phyloP scores from a whole-genome alignment of 192 early-diverging fungal genomes.

The Linnemannia hyalina region DNA sequence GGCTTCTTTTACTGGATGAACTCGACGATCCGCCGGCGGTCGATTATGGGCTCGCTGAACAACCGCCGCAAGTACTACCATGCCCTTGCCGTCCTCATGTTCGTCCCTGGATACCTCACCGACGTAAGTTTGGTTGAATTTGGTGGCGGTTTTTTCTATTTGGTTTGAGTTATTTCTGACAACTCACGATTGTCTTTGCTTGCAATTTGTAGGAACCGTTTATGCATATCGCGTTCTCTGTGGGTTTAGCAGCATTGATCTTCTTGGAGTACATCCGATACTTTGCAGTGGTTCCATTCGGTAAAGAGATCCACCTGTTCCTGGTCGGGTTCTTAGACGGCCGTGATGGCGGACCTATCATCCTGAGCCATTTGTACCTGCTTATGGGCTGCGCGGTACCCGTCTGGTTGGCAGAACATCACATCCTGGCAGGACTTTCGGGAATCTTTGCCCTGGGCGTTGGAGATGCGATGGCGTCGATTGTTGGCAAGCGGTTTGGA shows the following conservation, averaged over 20 bases:
- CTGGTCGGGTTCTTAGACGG: constrained; percentile 86
- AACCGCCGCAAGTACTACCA: constrained; percentile 91
- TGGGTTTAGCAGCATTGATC: constrained; percentile 79
- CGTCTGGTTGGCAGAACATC: constrained; percentile 83
- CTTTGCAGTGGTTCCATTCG: constrained; percentile 78
- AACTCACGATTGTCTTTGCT: constrained; percentile 2
- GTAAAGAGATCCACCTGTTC: constrained; percentile 75
- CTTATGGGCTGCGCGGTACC: constrained; percentile 91
- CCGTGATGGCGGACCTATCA: constrained; percentile 84
- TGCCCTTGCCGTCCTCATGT: constrained; percentile 84
- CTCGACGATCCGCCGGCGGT: constrained; percentile 34
- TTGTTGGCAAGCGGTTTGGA: constrained; percentile 84
- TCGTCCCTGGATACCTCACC: constrained; percentile 81
- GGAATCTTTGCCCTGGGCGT: constrained; percentile 92
- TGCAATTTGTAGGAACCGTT: constrained; percentile 67
- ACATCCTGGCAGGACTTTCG: constrained; percentile 67
- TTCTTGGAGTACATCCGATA: constrained; percentile 86
- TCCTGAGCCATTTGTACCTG: constrained; percentile 92
- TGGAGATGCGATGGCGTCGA: constrained; percentile 91
- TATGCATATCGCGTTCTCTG: constrained; percentile 85
- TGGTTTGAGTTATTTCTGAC: neutral
- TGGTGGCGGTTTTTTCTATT: neutral
- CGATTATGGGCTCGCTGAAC: constrained; percentile 68
- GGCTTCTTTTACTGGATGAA: constrained; percentile 56
- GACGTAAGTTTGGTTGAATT: constrained; percentile 64